Base-by-base conservation (phyloP, 2,329 filamentous ascomycete genomes). In the Neoscytalidium dimidiatum region DNA sequence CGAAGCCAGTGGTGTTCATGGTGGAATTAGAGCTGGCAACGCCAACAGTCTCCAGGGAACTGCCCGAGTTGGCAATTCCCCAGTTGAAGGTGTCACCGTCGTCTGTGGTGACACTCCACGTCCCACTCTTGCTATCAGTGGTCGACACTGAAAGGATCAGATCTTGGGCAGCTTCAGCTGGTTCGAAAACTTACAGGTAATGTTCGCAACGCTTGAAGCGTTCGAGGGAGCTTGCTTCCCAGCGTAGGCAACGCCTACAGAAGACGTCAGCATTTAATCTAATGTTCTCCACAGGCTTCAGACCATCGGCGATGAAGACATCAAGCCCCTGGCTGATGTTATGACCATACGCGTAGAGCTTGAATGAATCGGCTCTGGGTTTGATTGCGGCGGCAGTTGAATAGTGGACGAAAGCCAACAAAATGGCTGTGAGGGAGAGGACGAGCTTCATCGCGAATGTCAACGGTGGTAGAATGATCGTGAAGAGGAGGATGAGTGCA, bases 301-400 rank as follows among this genome's bases (percentile, higher is more conserved):
- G 63, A 77, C 76, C 74, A 67, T 77, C 73, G 14, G 71, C 71
- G 62, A 76, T 75, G 66, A 74, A 76, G 46, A 77, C 51, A 19
- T 68, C 67, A 4, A 74, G 66, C 13, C 75, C 75, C 23, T 70
- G 48, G n/a, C 51, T 72, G 7, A 72, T 66, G 14, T 67, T 60
- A 1, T 44, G 69, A 13, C 74, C 72, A 65, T 78, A 77, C 11
- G 70, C 73, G 66, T 73, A 77, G 13, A 77, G 68, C 28, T 61
- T 67, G 66, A 74, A 72, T 9, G 41, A 38, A 28, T 58, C 52
- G 19, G 62, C 62, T 14, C 62, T 41, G 2, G 62, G 52, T 44
- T 48, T 57, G 49, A 64, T 44, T 13, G 29, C 52, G 7, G 41
- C 21, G 9, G 31, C 31, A 14, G n/a, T 31, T 38, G 29, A 41